Percentiles rank a stretch among this genome's conserved stretches.
Evolutionary conservation across 176 grass and related monocot species (phyloP).

Genomic region (Hordeum marinum): DNA sequence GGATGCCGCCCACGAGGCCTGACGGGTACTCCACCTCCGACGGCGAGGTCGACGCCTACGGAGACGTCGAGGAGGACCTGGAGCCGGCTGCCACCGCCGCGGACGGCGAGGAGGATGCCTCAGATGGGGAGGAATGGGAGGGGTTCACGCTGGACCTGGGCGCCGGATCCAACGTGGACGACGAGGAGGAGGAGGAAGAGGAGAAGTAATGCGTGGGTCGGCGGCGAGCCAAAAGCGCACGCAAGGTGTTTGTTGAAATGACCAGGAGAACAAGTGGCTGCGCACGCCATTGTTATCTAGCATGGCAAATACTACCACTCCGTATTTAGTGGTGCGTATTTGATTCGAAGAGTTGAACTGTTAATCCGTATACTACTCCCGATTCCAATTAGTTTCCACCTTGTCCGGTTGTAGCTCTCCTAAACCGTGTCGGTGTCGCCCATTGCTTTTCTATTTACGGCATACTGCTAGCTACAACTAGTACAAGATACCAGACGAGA

Average conservation of each 20-base stretch:
- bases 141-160: conserved; percentile 18
- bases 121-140: not conserved
- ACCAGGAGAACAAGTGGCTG: no score
- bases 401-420: no score
- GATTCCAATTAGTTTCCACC: no score
- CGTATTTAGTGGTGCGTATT: no score
- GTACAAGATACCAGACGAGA: no score
- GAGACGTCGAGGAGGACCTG: not conserved
- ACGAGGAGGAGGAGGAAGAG: not conserved
- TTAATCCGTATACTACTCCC: no score
- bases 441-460: no score
- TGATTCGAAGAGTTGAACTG: no score
- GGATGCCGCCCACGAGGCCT: conserved; percentile 33
- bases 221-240: not conserved
- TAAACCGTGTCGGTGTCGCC: no score
- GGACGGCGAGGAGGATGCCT: not conserved
- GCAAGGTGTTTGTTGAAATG: conserved; percentile 29
- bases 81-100: not conserved
- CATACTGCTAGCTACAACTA: no score
- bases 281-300: no score
- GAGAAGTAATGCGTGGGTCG: not conserved
- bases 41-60: conserved; percentile 27
- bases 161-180: not conserved
- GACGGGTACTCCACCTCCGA: conserved; percentile 59
- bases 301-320: no score